Evolutionary conservation across 768 basidiomycete genomes (phyloP), one percentile per base, ranked within the genome.

Genomic region (Polyporus arcularius): DNA sequence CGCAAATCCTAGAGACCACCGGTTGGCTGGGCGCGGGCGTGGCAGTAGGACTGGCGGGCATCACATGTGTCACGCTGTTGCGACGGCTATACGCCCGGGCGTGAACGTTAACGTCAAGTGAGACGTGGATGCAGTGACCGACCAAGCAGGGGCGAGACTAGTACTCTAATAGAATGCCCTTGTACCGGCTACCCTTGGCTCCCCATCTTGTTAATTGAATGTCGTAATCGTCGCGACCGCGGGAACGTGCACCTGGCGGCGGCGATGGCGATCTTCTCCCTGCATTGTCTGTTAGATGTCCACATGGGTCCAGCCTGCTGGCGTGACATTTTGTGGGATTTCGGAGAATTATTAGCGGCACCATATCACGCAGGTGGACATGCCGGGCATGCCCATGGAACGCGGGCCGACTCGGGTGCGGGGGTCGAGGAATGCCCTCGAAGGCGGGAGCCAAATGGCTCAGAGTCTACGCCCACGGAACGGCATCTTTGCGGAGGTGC

Each of bases 1-100:
- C 82, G n/a, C 73, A 71, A 32, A 79, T 92, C 55, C 76, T 98
- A 62, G 72, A 76, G 53, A 70, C 73, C 52, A 69, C 80, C 14
- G 82, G 80, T 26, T 82, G 82, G 79, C 69, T 78, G 66, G 82
- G 82, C 55, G 74, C 80, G 61, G 73, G 72, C 48, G 65, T 77
- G 56, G 80, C 76, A 52, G 66, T 82, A 65, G 81, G 79, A 68
- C 66, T 78, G 69, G 68, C 74, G 58, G 76, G 74, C 69, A 66
- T 77, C 65, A 70, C 73, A 68, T 73, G 73, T 69, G 50, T 64
- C 48, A 69, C 68, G 70, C 67, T 75, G 43, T 65, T 61, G 68
- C 65, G 64, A 38, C 67, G 69, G 60, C 54, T 70, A 51, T 38
- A 53, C 28, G 55, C 49, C 50, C 63, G 66, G 64, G 55, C 61